Conservation (phyloP, 2,329 filamentous ascomycete species). For the Coniochaeta sp. region DNA sequence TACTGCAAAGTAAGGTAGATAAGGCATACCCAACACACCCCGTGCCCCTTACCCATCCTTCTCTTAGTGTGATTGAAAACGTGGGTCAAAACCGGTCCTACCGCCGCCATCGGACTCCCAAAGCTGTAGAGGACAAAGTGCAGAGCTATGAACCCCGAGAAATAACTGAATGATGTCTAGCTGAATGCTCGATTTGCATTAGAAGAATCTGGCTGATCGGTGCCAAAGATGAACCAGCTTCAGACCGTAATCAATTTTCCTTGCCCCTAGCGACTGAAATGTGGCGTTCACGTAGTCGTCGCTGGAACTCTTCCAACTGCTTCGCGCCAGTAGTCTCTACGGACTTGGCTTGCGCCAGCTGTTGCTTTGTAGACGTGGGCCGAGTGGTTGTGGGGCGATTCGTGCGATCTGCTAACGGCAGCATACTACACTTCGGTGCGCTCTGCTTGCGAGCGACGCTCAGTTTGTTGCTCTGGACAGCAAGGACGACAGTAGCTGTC, state of each 20-base stretch:
- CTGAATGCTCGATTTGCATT: not conserved
- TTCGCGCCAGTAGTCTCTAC: not conserved
- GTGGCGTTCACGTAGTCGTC: not conserved
- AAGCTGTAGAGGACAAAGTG: not conserved
- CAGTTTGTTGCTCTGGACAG: conserved; percentile 2
- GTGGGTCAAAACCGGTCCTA: too few relatives aligned
- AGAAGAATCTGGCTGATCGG: not conserved
- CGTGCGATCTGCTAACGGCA: not conserved
- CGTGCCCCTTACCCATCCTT: not conserved
- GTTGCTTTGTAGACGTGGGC: not conserved
- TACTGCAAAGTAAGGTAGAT: not conserved
- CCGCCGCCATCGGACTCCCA: not conserved
- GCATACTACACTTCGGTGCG: not conserved
- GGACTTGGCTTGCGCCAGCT: not conserved
- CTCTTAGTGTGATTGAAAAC: not conserved
- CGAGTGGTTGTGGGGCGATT: not conserved
- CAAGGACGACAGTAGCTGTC: conserved; percentile 5
- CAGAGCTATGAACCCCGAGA: not conserved
- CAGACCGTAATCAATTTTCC: not conserved
- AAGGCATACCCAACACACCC: conserved; percentile 1
- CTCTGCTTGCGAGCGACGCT: not conserved
- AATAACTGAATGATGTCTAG: not conserved
- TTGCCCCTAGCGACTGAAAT: not conserved
- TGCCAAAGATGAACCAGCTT: not conserved
- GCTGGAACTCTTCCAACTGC: not conserved